phyloP scores from a whole-genome alignment of 2,329 filamentous ascomycete genomes.

The Geoglossum cookeanum region DNA sequence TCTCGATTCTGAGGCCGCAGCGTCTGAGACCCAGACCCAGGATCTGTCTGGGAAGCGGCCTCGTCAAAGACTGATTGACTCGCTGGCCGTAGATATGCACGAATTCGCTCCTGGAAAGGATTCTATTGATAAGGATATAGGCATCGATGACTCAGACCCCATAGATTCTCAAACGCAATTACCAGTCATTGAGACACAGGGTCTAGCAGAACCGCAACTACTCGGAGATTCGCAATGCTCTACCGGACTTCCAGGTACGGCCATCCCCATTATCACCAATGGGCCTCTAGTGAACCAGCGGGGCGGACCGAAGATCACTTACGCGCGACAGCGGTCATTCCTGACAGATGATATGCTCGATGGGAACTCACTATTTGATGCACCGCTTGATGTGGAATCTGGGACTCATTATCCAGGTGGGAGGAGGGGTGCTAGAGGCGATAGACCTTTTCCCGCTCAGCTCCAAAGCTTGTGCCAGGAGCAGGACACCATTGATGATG shows the following conservation, averaged over 20 bases:
- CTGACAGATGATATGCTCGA: conserved; percentile 32
- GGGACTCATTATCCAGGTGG: not conserved
- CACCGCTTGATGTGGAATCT: conserved; percentile 5
- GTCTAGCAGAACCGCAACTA: not conserved
- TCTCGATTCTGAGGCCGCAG: not conserved
- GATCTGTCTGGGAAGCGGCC: not conserved
- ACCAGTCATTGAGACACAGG: not conserved
- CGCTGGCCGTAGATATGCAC: not conserved
- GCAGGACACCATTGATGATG: conserved; percentile 26
- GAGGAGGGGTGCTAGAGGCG: not conserved
- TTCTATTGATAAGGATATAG: not conserved
- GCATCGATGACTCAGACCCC: not conserved
- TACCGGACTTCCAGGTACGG: conserved; percentile 4
- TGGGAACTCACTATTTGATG: conserved; percentile 15
- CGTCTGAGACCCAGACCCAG: not conserved
- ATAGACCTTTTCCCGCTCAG: conserved; percentile 4
- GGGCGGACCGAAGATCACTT: conserved; percentile 32
- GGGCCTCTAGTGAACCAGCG: conserved; percentile 5
- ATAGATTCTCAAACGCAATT: not conserved
- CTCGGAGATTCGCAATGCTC: not conserved
- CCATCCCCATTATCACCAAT: conserved; percentile 10
- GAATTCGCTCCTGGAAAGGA: not conserved
- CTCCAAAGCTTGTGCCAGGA: conserved; percentile 16
- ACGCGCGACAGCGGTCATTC: conserved; percentile 39
- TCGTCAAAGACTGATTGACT: not conserved